A percentile compares a stretch with the other conserved stretches of the same genome.
Evolutionary conservation across 148 eudicot species (phyloP).

Genomic region (Vaccinium vitisidaea): DNA sequence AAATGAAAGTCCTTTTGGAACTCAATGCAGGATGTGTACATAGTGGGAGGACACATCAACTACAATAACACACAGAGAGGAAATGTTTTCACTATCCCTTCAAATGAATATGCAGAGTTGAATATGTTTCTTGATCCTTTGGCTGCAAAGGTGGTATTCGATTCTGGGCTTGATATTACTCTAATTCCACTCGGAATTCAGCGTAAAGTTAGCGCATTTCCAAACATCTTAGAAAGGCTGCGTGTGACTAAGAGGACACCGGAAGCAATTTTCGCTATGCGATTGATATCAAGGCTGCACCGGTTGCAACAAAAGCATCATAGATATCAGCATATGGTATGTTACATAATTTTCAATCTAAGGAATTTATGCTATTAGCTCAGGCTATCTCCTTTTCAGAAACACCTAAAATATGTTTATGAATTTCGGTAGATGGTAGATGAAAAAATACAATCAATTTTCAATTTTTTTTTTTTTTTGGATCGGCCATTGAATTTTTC

Average conservation of each 20-base stretch:
- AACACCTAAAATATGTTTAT: no score
- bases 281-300: constrained; percentile 46
- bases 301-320: constrained; percentile 37
- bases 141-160: constrained; percentile 67
- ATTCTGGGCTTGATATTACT: constrained; percentile 52
- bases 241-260: constrained; percentile 44
- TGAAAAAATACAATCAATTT: no score
- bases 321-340: constrained; percentile 81
- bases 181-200: constrained; percentile 65
- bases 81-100: constrained; percentile 56
- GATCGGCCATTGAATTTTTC: no score
- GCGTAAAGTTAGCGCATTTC: constrained; percentile 36
- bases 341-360: background rate
- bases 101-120: constrained; percentile 61
- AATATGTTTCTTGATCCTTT: constrained; percentile 86
- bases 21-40: background rate
- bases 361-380: background rate
- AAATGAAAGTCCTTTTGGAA: background rate
- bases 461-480: no score
- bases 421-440: no score
- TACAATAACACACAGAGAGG: constrained; percentile 34
- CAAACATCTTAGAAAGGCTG: constrained; percentile 32
- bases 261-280: constrained; percentile 48
- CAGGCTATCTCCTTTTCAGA: no score
- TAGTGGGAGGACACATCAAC: constrained; percentile 66